These are phyloP conservation scores for Diutina rugosa DNA, from an alignment of 1,139 yeast species.

Conservation along the genomic window DNA sequence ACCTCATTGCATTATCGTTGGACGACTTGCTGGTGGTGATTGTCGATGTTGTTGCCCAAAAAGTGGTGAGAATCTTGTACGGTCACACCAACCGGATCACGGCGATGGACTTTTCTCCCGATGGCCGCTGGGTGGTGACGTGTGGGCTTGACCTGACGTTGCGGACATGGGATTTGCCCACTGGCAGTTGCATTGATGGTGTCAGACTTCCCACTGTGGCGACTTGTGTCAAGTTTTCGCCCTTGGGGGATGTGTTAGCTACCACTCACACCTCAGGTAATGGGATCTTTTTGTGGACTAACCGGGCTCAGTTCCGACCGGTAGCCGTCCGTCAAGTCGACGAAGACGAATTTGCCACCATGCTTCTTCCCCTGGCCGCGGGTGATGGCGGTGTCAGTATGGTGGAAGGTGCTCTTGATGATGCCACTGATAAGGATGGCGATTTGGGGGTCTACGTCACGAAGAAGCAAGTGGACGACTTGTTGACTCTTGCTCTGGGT, in stretches of 20 bases:
- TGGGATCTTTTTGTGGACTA: conserved; percentile 90
- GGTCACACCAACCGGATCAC: conserved; percentile 91
- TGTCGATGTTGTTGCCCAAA: conserved; percentile 70
- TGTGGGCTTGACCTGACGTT: conserved; percentile 77
- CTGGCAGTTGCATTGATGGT: conserved; percentile 96
- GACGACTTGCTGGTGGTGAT: conserved; percentile 82
- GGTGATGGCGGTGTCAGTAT: conserved; percentile 72
- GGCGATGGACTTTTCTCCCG: conserved; percentile 81
- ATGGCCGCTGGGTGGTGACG: conserved; percentile 91
- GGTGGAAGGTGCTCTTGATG: conserved; percentile 67
- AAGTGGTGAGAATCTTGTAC: conserved; percentile 72
- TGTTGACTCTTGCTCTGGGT: conserved; percentile 64
- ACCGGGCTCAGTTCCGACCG: conserved; percentile 70
- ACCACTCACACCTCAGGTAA: conserved; percentile 87
- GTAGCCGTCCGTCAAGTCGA: conserved; percentile 66
- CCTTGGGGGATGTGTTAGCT: conserved; percentile 83
- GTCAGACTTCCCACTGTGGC: conserved; percentile 67
- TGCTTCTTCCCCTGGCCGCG: conserved; percentile 61
- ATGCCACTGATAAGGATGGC: conserved; percentile 11
- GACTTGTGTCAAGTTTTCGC: conserved; percentile 70
- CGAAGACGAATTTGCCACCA: conserved; percentile 53
- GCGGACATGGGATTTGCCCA: conserved; percentile 95
- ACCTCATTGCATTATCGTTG: conserved; percentile 70
- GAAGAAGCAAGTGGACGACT: conserved; percentile 49
- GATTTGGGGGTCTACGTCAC: conserved; percentile 36